Conservation (phyloP, 441 rosid species). For the Euphorbia neoarborescens region DNA sequence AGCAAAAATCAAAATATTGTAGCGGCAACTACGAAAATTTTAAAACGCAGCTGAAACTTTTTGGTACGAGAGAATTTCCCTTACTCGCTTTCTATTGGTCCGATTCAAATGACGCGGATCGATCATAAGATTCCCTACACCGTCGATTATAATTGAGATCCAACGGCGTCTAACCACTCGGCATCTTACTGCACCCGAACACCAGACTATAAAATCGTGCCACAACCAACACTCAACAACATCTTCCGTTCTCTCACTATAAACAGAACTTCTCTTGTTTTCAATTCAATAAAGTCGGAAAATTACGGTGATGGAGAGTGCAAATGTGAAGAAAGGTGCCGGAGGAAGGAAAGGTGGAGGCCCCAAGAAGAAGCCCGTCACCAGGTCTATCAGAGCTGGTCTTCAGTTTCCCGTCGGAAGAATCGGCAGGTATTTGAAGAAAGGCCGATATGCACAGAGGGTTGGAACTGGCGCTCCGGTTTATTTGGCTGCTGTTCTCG, state of each 20-base stretch:
- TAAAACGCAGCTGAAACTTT: background rate
- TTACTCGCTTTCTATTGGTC: slow-evolving; percentile 22
- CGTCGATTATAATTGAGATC: slow-evolving; percentile 18
- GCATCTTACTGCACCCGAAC: background rate
- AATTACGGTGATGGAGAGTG: slow-evolving; percentile 23
- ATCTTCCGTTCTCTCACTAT: background rate
- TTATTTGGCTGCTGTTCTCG: slow-evolving; percentile 35
- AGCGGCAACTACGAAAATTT: background rate
- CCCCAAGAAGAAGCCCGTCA: slow-evolving; percentile 34
- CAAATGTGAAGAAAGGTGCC: slow-evolving; percentile 36
- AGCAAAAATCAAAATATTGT: no score
- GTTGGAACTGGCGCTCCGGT: slow-evolving; percentile 24
- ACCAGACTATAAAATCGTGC: slow-evolving; percentile 18
- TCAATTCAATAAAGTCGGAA: background rate
- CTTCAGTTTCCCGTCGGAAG: slow-evolving; percentile 39
- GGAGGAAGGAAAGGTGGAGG: slow-evolving; percentile 40
- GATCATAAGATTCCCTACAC: background rate
- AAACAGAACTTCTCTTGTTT: background rate
- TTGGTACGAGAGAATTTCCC: background rate
- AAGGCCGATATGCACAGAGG: slow-evolving; percentile 9
- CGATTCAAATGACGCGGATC: slow-evolving; percentile 23
- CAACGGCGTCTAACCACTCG: slow-evolving; percentile 14
- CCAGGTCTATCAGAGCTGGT: slow-evolving; percentile 33
- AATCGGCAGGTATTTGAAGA: slow-evolving; percentile 17
- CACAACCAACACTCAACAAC: background rate